These are phyloP conservation scores for Fragilaria crotonensis DNA, from an alignment of 108 stramenopile species.

Conservation along the genomic window DNA sequence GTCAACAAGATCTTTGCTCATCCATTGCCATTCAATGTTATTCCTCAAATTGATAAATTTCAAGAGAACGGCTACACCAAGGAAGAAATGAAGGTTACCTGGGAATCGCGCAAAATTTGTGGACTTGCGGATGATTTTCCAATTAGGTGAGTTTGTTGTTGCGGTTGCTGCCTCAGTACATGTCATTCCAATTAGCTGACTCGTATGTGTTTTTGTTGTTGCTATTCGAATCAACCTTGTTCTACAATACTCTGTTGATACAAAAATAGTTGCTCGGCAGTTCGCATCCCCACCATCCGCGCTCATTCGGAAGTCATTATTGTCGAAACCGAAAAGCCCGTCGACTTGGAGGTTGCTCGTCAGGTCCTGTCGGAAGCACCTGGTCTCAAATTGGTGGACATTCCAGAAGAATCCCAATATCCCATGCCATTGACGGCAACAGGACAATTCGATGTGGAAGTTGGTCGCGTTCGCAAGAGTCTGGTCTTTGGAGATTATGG, in stretches of 20 bases:
- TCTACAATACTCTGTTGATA: too few relatives aligned
- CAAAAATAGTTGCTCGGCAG: conserved; percentile 75
- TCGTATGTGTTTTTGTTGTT: too few relatives aligned
- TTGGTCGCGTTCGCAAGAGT: conserved; percentile 78
- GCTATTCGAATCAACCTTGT: too few relatives aligned
- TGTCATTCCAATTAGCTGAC: too few relatives aligned
- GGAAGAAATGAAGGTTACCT: conserved; percentile 99
- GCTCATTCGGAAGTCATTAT: conserved; percentile 96
- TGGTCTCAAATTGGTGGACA: conserved; percentile 81
- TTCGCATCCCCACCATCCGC: conserved; percentile 96
- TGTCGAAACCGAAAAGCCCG: conserved; percentile 82
- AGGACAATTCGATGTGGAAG: conserved; percentile 93
- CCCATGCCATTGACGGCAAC: conserved; percentile 98
- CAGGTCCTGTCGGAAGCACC: conserved; percentile 64
- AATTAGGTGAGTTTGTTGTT: conserved; percentile 51
- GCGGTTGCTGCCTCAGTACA: too few relatives aligned
- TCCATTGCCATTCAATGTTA: conserved; percentile 97
- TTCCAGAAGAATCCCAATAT: conserved; percentile 60
- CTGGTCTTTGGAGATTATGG: conserved; percentile 89
- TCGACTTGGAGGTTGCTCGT: conserved; percentile 74
- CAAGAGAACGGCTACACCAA: conserved; percentile 98
- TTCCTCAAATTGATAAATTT: conserved; percentile 99
- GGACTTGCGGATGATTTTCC: conserved; percentile 68
- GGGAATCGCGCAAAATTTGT: conserved; percentile 97
- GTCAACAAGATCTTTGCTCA: conserved; percentile 89